phyloP scores from a whole-genome alignment of 768 basidiomycete species.

The Mycena vitilis region DNA sequence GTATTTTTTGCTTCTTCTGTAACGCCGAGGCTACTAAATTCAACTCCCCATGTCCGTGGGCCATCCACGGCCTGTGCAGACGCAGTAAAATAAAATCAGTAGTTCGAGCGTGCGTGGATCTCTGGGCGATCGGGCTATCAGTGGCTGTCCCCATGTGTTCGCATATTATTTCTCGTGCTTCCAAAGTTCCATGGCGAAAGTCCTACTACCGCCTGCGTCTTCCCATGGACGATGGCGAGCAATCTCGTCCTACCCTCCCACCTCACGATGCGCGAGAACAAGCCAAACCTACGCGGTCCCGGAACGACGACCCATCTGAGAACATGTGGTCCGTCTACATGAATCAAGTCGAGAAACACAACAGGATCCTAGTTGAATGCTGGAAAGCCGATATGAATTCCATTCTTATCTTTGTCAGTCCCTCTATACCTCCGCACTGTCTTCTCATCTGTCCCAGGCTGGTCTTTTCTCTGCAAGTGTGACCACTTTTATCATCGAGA shows the following conservation, averaged over 20 bases:
- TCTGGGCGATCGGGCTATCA: constrained; percentile 25
- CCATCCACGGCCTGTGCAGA: too few species aligned
- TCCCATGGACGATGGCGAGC: constrained; percentile 9
- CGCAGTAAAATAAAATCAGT: too few species aligned
- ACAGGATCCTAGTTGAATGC: constrained; percentile 21
- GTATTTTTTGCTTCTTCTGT: too few species aligned
- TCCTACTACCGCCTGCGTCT: too few species aligned
- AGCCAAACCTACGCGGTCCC: neutral
- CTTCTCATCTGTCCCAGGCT: constrained; percentile 34
- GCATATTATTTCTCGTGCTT: neutral
- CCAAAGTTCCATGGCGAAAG: neutral
- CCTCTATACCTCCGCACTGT: too few species aligned
- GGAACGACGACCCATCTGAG: constrained; percentile 31
- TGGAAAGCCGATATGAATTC: constrained; percentile 36
- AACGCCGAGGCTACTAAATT: too few species aligned
- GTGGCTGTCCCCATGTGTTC: constrained; percentile 20
- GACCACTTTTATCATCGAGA: constrained; percentile 44
- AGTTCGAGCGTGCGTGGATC: too few species aligned
- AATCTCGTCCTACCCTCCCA: neutral
- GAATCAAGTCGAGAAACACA: constrained; percentile 27
- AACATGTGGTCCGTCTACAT: constrained; percentile 32
- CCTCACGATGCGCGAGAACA: neutral
- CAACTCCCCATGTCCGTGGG: too few species aligned
- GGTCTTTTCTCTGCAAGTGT: constrained; percentile 45
- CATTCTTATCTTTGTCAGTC: constrained; percentile 32